Evolutionary conservation across 768 basidiomycete genomes (phyloP).

Genomic region (Leccinum fibrillosum): DNA sequence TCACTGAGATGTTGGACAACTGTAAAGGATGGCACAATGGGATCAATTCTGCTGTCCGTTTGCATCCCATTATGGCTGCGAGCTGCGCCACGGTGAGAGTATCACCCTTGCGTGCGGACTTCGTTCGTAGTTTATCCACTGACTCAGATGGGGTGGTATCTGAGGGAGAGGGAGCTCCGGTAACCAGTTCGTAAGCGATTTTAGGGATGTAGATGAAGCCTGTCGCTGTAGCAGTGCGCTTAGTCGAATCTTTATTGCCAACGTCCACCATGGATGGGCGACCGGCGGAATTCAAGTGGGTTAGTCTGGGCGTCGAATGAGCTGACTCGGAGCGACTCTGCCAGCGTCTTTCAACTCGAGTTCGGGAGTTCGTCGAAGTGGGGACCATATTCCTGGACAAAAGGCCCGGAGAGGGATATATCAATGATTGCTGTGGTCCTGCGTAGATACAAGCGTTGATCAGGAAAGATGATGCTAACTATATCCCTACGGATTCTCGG

Average conservation of each 20-base stretch:
- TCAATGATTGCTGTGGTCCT: conserved; percentile 14
- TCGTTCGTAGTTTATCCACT: conserved; percentile 40
- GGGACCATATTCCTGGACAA: neutral
- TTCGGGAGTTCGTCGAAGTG: neutral
- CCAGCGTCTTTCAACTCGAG: conserved; percentile 22
- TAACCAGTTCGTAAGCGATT: conserved; percentile 63
- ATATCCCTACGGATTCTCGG: conserved; percentile 15
- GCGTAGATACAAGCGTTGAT: conserved; percentile 21
- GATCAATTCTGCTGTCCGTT: conserved; percentile 79
- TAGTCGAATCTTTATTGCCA: conserved; percentile 54
- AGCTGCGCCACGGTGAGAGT: conserved; percentile 74
- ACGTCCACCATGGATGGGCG: conserved; percentile 85
- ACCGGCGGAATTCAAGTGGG: conserved; percentile 72
- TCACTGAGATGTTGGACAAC: conserved; percentile 67
- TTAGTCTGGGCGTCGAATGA: conserved; percentile 35
- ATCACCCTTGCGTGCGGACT: conserved; percentile 64
- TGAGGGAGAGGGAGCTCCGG: conserved; percentile 18
- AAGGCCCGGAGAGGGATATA: neutral
- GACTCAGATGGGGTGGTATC: conserved; percentile 2
- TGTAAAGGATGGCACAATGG: conserved; percentile 86
- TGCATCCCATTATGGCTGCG: conserved; percentile 85
- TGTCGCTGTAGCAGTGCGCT: conserved; percentile 68
- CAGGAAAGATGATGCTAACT: conserved; percentile 20
- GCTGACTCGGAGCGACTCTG: conserved; percentile 11
- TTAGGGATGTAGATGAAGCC: conserved; percentile 69